These are phyloP conservation scores for Boletales sp. DNA, from an alignment of 768 basidiomycete genomes.

Conservation along the genomic window DNA sequence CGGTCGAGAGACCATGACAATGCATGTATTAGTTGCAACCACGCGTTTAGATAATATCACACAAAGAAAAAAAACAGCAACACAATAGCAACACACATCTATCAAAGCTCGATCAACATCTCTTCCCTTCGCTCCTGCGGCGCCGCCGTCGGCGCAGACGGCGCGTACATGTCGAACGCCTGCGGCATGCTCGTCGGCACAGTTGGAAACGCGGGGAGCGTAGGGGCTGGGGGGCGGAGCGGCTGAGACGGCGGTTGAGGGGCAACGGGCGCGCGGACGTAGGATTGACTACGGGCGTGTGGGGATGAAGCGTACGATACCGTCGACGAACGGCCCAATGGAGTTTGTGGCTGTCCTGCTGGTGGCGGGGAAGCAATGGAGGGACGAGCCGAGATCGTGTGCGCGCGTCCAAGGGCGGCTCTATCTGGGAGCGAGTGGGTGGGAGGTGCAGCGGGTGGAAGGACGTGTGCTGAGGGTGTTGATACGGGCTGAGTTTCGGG, in stretches of 20 bases:
- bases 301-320: slow-evolving; percentile 16
- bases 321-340: slow-evolving; percentile 21
- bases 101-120: slow-evolving; percentile 42
- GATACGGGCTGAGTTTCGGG: slow-evolving; percentile 13
- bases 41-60: neutral
- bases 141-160: slow-evolving; percentile 42
- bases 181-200: slow-evolving; percentile 61
- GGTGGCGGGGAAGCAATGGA: slow-evolving; percentile 14
- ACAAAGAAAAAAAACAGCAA: neutral
- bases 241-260: slow-evolving; percentile 8
- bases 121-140: slow-evolving; percentile 65
- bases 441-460: slow-evolving; percentile 19
- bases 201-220: slow-evolving; percentile 60
- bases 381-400: slow-evolving; percentile 25
- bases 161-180: slow-evolving; percentile 45
- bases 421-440: slow-evolving; percentile 9
- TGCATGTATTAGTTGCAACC: neutral
- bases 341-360: slow-evolving; percentile 7
- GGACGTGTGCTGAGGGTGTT: slow-evolving; percentile 8
- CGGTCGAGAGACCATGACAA: too few relatives aligned
- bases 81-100: neutral
- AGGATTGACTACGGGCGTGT: slow-evolving; percentile 5
- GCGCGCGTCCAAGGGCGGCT: slow-evolving; percentile 23
- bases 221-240: slow-evolving; percentile 8
- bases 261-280: slow-evolving; percentile 2